A percentile compares a stretch with the other conserved stretches of the same genome.
Evolutionary conservation across 2,329 filamentous ascomycete genomes (phyloP).

Genomic region (Botrytis pseudocinerea): DNA sequence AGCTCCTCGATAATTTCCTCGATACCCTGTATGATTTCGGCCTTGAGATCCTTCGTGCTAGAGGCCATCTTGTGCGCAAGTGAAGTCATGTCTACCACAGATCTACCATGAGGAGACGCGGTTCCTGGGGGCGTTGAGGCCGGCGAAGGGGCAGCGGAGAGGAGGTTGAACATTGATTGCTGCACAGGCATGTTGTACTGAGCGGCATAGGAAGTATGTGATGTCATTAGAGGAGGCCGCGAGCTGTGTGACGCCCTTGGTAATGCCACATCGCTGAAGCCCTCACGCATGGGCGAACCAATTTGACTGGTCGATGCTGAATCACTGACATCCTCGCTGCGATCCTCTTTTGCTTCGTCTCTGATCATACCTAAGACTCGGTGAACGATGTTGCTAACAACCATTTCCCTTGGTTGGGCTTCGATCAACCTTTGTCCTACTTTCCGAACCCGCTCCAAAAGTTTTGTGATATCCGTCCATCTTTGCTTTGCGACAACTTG

Average conservation of each 20-base stretch:
- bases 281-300: slow-evolving; percentile 35
- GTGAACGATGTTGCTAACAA: slow-evolving; percentile 91
- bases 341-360: slow-evolving; percentile 82
- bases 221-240: slow-evolving; percentile 62
- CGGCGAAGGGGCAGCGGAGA: slow-evolving; percentile 66
- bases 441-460: slow-evolving; percentile 77
- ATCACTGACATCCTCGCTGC: slow-evolving; percentile 54
- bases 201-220: slow-evolving; percentile 64
- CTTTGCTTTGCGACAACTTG: slow-evolving; percentile 82
- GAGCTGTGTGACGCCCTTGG: slow-evolving; percentile 31
- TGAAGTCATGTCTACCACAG: slow-evolving; percentile 33
- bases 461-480: slow-evolving; percentile 72
- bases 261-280: slow-evolving; percentile 27
- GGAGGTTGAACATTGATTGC: slow-evolving; percentile 84
- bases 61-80: slow-evolving; percentile 37
- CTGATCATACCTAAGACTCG: slow-evolving; percentile 87
- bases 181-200: slow-evolving; percentile 50
- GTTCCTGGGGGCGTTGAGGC: slow-evolving; percentile 54
- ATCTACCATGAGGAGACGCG: slow-evolving; percentile 49
- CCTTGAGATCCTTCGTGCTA: slow-evolving; percentile 68
- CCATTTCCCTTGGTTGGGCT: slow-evolving; percentile 86
- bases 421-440: slow-evolving; percentile 74
- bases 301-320: slow-evolving; percentile 38
- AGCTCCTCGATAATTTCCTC: slow-evolving; percentile 96
- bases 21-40: slow-evolving; percentile 91